Evolutionary conservation across 768 basidiomycete species (phyloP).

Genomic region (Coprinopsis cinerea): DNA sequence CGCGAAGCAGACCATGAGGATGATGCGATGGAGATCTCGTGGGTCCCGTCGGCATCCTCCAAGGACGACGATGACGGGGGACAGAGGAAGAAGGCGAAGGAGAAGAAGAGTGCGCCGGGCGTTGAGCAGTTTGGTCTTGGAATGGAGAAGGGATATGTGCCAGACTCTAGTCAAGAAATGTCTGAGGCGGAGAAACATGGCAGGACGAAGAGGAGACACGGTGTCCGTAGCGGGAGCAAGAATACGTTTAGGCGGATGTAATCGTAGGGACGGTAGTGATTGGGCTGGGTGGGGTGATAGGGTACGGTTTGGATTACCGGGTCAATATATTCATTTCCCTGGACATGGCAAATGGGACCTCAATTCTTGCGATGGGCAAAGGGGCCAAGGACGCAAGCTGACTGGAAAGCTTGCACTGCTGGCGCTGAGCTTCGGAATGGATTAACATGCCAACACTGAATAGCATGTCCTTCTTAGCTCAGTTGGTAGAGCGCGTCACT

Average conservation of each 20-base stretch:
- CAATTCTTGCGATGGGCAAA: too few species aligned
- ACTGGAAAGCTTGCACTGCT: too few species aligned
- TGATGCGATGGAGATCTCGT: constrained; percentile 80
- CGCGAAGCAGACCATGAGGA: constrained; percentile 28
- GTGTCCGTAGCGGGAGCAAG: constrained; percentile 84
- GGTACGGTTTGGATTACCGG: too few species aligned
- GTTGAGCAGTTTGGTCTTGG: constrained; percentile 83
- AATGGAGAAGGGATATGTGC: constrained; percentile 73
- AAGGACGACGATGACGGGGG: constrained; percentile 27
- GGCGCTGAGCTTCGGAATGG: too few species aligned
- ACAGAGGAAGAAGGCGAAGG: constrained; percentile 21
- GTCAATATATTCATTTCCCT: too few species aligned
- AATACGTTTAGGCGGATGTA: constrained; percentile 59
- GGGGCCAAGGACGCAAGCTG: too few species aligned
- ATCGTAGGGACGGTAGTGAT: too few species aligned
- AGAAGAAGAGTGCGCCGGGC: constrained; percentile 42
- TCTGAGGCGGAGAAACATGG: constrained; percentile 70
- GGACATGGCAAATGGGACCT: too few species aligned
- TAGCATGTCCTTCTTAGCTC: constrained; percentile 42
- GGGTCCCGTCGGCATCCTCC: constrained; percentile 55
- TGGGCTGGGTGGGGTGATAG: too few species aligned
- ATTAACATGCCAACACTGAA: too few species aligned
- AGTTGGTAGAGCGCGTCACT: constrained; percentile 56
- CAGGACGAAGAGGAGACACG: constrained; percentile 72
- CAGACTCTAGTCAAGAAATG: constrained; percentile 33